Conservation (phyloP, 495 filamentous ascomycete species). For the Sordaria brevicollis region DNA sequence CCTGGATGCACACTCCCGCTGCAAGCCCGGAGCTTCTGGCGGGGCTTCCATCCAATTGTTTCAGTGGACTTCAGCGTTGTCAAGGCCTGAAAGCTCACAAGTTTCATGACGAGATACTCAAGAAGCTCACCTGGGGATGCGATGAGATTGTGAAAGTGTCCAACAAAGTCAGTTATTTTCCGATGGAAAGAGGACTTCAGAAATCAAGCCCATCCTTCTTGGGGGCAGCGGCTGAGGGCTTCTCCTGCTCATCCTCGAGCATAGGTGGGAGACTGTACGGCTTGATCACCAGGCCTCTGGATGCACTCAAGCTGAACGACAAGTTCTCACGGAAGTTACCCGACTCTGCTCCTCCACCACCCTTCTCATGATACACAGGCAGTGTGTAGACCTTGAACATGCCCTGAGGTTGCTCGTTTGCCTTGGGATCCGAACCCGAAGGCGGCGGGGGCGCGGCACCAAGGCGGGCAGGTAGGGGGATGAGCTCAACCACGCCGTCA, state of each 20-base stretch:
- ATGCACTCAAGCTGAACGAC: slow-evolving; percentile 78
- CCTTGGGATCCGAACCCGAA: slow-evolving; percentile 24
- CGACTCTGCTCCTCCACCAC: slow-evolving; percentile 61
- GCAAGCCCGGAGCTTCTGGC: background rate
- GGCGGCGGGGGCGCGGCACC: slow-evolving; percentile 36
- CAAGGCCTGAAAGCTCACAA: background rate
- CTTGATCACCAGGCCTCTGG: slow-evolving; percentile 71
- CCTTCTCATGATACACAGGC: slow-evolving; percentile 78
- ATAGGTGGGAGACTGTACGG: slow-evolving; percentile 84
- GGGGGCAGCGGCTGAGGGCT: slow-evolving; percentile 22
- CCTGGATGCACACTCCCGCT: too few relatives aligned
- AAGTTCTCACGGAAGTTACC: slow-evolving; percentile 69
- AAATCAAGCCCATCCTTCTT: slow-evolving; percentile 24
- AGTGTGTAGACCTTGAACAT: slow-evolving; percentile 73
- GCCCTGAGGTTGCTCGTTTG: slow-evolving; percentile 74
- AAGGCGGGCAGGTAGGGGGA: slow-evolving; percentile 66
- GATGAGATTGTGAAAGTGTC: background rate
- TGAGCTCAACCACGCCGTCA: slow-evolving; percentile 82
- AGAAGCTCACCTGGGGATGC: background rate
- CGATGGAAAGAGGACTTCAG: background rate
- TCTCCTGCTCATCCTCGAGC: slow-evolving; percentile 66
- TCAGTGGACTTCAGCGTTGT: background rate
- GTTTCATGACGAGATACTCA: background rate
- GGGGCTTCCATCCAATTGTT: background rate
- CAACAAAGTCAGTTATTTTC: background rate